Conservation (phyloP, 345 rosid genomes). For the Syzygium jambos region DNA sequence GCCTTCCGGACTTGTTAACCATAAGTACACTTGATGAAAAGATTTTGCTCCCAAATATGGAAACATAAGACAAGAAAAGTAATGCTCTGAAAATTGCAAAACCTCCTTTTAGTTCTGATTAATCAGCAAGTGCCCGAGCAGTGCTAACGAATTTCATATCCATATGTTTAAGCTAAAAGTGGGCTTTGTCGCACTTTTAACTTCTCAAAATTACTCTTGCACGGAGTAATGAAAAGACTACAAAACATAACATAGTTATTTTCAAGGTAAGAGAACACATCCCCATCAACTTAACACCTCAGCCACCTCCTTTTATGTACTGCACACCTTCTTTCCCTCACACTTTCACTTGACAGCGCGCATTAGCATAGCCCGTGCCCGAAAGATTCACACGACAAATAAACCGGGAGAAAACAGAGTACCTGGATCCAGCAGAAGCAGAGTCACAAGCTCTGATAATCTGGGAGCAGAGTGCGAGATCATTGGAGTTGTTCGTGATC, state of each 20-base stretch:
- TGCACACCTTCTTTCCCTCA: not conserved
- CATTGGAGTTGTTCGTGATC: constrained; percentile 30
- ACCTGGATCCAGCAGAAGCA: constrained; percentile 49
- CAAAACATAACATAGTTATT: not conserved
- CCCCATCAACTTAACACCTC: not conserved
- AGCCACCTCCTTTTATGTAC: not conserved
- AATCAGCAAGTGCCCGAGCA: not conserved
- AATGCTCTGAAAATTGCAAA: not conserved
- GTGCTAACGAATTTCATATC: not conserved
- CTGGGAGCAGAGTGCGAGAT: constrained; percentile 45
- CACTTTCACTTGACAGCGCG: not conserved
- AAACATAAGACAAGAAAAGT: not conserved
- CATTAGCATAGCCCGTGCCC: not conserved
- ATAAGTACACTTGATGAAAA: not conserved
- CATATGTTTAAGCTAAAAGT: not conserved
- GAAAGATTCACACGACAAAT: not conserved
- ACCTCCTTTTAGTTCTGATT: not conserved
- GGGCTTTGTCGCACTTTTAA: not conserved
- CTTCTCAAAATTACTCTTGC: not conserved
- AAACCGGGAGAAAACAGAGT: not conserved
- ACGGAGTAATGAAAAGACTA: not conserved
- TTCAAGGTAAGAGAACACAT: not conserved
- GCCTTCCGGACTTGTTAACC: not conserved
- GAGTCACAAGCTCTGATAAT: constrained; percentile 53
- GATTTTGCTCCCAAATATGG: not conserved